Evolutionary conservation across 2,329 filamentous ascomycete species (phyloP).

Genomic region (Ramularia endophylla): DNA sequence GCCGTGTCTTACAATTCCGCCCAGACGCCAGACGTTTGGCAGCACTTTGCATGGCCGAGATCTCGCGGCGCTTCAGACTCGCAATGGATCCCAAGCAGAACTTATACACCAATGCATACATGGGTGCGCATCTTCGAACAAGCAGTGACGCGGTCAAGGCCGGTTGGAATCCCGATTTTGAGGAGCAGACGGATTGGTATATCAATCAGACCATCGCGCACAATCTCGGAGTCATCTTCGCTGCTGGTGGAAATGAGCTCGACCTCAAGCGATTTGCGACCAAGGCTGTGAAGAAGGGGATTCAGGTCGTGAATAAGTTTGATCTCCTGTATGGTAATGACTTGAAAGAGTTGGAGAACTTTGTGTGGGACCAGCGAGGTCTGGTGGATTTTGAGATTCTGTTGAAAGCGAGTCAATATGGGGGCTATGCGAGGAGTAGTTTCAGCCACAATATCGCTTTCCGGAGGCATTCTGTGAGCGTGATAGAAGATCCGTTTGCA

Average conservation of each 20-base stretch:
- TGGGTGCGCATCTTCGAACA: conserved; percentile 1
- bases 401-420: conserved; percentile 1
- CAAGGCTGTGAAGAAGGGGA: not conserved
- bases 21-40: no score
- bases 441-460: conserved; percentile 5
- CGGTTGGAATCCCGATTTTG: conserved; percentile 1
- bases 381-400: conserved; percentile 3
- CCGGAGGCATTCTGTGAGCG: not conserved
- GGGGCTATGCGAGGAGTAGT: conserved; percentile 2
- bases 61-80: no score
- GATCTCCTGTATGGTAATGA: conserved; percentile 2
- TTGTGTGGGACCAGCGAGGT: conserved; percentile 2
- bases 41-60: no score
- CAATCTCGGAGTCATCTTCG: conserved; percentile 1
- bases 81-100: not conserved
- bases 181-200: conserved; percentile 4
- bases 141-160: conserved; percentile 2
- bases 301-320: not conserved
- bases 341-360: conserved; percentile 1
- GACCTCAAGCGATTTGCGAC: not conserved
- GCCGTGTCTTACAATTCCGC: no score
- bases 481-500: conserved; percentile 1
- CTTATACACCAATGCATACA: not conserved
- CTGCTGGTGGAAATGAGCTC: conserved; percentile 1
- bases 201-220: not conserved